These are phyloP conservation scores for Gilbertella persicaria DNA, from an alignment of 371 early-diverging fungal species.

Conservation along the genomic window DNA sequence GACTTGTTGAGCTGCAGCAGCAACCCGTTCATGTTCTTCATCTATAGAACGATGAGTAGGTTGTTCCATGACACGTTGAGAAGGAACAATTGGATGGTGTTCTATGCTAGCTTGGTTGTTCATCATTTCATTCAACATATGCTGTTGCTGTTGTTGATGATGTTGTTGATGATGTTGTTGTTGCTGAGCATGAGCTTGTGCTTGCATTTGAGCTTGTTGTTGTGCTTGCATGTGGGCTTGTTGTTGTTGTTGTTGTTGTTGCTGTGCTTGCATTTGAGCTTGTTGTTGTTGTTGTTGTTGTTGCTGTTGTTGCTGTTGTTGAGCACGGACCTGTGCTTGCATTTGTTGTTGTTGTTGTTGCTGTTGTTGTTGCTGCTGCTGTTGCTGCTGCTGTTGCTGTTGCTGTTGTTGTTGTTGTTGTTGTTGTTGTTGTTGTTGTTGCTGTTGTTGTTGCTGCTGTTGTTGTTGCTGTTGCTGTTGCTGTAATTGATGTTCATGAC, in stretches of 20 bases:
- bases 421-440: slow-evolving; percentile 4
- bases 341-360: background rate
- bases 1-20: slow-evolving; percentile 25
- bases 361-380: slow-evolving; percentile 1
- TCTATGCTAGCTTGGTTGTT: slow-evolving; percentile 9
- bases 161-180: slow-evolving; percentile 5
- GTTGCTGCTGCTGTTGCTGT: background rate
- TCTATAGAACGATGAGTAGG: slow-evolving; percentile 6
- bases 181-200: background rate
- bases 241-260: background rate
- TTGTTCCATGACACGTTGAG: slow-evolving; percentile 14
- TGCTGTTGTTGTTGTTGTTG: slow-evolving; percentile 15
- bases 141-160: slow-evolving; percentile 2
- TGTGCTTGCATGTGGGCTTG: slow-evolving; percentile 2
- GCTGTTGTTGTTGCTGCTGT: slow-evolving; percentile 11
- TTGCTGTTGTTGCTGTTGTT: slow-evolving; percentile 5
- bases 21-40: slow-evolving; percentile 20
- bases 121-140: slow-evolving; percentile 13
- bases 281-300: slow-evolving; percentile 3
- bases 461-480: slow-evolving; percentile 12
- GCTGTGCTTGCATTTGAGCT: slow-evolving; percentile 6
- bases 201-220: background rate
- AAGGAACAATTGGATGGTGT: slow-evolving; percentile 28
- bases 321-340: background rate
- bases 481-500: slow-evolving; percentile 15